Evolutionary conservation across 1,139 yeast species (phyloP), one percentile per base, ranked within the genome.

Genomic region (Ogataea hybrid): DNA sequence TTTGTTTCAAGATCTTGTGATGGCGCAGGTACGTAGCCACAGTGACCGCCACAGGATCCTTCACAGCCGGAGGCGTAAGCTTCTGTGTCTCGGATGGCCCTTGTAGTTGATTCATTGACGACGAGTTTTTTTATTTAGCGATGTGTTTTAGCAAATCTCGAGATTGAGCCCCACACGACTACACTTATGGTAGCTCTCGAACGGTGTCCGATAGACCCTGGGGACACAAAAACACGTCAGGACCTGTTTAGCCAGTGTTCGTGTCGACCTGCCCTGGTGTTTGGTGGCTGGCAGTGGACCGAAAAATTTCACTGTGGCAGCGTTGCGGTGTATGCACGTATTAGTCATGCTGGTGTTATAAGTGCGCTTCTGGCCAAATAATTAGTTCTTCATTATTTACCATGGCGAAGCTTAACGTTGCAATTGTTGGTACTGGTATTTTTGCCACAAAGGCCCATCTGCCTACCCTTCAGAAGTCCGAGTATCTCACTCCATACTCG

Each of bases 361-460:
- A 20, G 21, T 20, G 9, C 21, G 21, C 21, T 20, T 7, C 21
- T 20, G 21, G 21, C 21, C 21, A 20, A 20, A 20, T 20, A 20
- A 20, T 20, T 20, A 20, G 21, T 20, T 20, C 2, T 20, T 8
- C 9, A 14, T 18, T n/a, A 9, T 8, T 10, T 16, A 23, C 14
- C 14, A 49, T 49, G 49, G 39, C 54, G 5, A 36, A 40, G 22
- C 61, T 79, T 44, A 81, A 77, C 58, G 75, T 87, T 41, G 96
- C 94, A 42, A 68, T 88, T 42, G 79, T 88, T 43, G 96, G 96
- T 47, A 89, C 97, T 2, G 96, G 96, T 50, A 86, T 90, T 58
- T 90, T 89, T 60, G 97, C 97, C 49, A 78, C 79, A 25, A 87
- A 84, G 52, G 72, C 75, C 41, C 97, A 90, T 61, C 73, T 87